Evolutionary conservation across 2,329 filamentous ascomycete genomes (phyloP), one percentile per base, ranked within the genome.

Genomic region (Pseudomassariella vexata): DNA sequence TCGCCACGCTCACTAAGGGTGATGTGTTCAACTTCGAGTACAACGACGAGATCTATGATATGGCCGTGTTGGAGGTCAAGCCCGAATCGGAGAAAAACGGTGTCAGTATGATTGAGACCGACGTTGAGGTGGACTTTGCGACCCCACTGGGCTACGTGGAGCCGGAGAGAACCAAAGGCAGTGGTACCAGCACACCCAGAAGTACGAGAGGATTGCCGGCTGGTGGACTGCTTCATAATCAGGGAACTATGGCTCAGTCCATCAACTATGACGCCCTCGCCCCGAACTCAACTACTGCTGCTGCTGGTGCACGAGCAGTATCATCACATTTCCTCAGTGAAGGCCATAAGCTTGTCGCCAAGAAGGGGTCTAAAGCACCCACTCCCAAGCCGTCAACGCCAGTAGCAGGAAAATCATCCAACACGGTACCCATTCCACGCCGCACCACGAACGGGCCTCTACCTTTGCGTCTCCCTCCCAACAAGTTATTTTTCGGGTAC

Each of bases 11-110:
- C 11, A 95, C 89, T 3, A 86, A 89, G 52, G 89, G 88, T 42
- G 92, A 98, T 53, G 72, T 95, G 25, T 98, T 98, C 69, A 94
- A 85, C 42, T 98, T 98, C 57, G 75, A 82, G 47, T 98, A 98
- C 66, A 98, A 98, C 58, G 89, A 96, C 53, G 84, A 88, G 39
- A 72, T 88, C 8, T 98, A 92, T 63, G 83, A 92, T 42, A 87
- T 98, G 54, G 88, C 87, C 3, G 92, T 98, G 2, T 64, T 96
- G 10, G 90, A 96, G 53, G 86, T 94, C 23, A 95, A 95, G 60
- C 92, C 92, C 2, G 78, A 85, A 44, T 81, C 74, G 4, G 76
- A 83, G 2, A 85, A 85, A 48, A 88, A 86, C 69, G 82, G 84
- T 37, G 89, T 98, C 34, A 89, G 88, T 50, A 94, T 95, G 60